Evolutionary conservation across 352 stramenopile genomes (phyloP), one percentile per base, ranked within the genome.

Genomic region (Phytophthora sp.): DNA sequence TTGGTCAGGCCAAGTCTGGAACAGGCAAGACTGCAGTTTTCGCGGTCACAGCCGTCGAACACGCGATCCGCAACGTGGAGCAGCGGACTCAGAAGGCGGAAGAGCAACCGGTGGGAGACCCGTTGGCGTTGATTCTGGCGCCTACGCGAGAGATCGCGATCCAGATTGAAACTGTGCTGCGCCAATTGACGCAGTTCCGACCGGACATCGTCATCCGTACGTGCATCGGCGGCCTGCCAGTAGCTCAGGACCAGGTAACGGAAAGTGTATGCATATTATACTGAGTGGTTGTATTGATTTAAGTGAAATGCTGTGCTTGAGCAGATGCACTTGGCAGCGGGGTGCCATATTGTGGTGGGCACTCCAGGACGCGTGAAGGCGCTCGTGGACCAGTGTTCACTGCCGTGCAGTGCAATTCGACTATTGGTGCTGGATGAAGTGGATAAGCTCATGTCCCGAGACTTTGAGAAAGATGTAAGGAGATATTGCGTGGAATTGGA

Each of bases 11-110:
- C 71, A 93, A 94, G 77, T 93, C 84, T 4, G 86, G 84, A 55
- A 94, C 83, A 23, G 86, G 86, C 64, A 94, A 94, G 69, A 94
- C 86, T 36, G 82, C 84, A 7, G 83, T 93, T 27, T 94, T 93
- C 31, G 86, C 78, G 18, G 53, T 89, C 49, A 68, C 84, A 23
- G 84, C 80, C 3, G 57, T 94, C 12, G 84, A 94, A 44, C 83
- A 84, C 45, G 78, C 77, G 20, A 78, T 91, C n/a, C 51, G 67
- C 21, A 44, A 73, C 18, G 26, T 74, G 1, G 64, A 77, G 7
- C 46, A 57, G n/a, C 56, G 58, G 7, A 13, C 31, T 7, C 47
- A 62, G 1, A 23, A 51, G 15, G 15, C 20, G 1, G 49, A 54
- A 3, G 47, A 62, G 12, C 3, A 23, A 26, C 7, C 21, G 24